Conservation (phyloP, 495 filamentous ascomycete genomes). For the Wilcoxina mikolae region DNA sequence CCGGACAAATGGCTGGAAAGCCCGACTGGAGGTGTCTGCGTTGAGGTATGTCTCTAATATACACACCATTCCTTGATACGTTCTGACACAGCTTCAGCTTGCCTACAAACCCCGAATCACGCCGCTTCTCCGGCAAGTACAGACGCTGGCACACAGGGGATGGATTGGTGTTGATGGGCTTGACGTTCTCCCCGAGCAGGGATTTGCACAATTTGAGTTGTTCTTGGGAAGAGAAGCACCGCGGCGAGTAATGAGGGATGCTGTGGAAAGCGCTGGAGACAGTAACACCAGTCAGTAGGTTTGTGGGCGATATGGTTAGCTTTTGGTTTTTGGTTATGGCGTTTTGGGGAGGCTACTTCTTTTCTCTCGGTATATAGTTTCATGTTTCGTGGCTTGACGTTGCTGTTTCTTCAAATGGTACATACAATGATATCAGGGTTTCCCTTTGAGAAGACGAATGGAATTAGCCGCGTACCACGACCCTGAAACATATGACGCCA, state of each 20-base stretch:
- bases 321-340: too few species aligned
- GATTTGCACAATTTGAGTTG: constrained; percentile 68
- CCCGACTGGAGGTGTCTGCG: constrained; percentile 63
- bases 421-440: too few species aligned
- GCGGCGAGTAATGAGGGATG: constrained; percentile 53
- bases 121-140: constrained; percentile 52
- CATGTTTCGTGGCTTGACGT: too few species aligned
- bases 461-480: too few species aligned
- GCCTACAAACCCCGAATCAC: constrained; percentile 63
- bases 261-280: constrained; percentile 41
- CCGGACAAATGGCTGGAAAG: constrained; percentile 59
- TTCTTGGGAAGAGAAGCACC: constrained; percentile 74
- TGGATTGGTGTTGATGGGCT: constrained; percentile 72
- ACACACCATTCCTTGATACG: constrained; percentile 15
- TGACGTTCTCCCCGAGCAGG: constrained; percentile 66
- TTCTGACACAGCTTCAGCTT: constrained; percentile 35
- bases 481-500: not conserved
- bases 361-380: too few species aligned
- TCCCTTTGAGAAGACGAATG: too few species aligned
- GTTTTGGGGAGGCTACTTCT: too few species aligned
- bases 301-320: too few species aligned
- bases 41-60: constrained; percentile 40
- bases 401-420: too few species aligned
- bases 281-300: too few species aligned
- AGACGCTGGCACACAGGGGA: constrained; percentile 42